Evolutionary conservation across 2,329 filamentous ascomycete species (phyloP).

Genomic region (Colletotrichum sp.): DNA sequence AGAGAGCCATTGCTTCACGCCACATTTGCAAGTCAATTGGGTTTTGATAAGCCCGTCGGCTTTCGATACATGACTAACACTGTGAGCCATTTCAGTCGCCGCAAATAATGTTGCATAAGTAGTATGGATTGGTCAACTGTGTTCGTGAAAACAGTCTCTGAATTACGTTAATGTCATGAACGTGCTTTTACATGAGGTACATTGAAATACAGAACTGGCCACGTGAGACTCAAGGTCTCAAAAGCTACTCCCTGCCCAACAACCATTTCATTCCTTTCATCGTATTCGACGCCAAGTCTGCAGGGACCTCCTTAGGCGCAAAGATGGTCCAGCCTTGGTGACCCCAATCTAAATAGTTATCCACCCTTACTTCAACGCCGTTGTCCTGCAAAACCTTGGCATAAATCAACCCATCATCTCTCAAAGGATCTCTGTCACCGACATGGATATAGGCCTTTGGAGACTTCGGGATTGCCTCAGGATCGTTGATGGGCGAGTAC

Average conservation of each 20-base stretch:
- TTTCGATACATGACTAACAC: no score
- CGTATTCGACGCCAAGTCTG: background rate
- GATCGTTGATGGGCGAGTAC: slow-evolving; percentile 35
- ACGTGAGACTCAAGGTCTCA: no score
- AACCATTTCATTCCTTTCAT: slow-evolving; percentile 16
- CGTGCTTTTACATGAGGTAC: no score
- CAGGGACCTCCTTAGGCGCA: background rate
- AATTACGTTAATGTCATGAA: no score
- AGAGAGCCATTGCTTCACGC: no score
- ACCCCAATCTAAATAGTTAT: slow-evolving; percentile 26
- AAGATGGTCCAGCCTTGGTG: slow-evolving; percentile 9
- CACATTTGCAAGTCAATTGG: no score
- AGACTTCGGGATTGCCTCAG: slow-evolving; percentile 34
- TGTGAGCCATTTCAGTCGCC: no score
- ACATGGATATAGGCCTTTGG: slow-evolving; percentile 56
- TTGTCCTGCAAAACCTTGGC: slow-evolving; percentile 50
- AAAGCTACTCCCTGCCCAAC: background rate
- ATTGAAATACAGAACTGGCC: no score
- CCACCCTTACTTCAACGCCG: slow-evolving; percentile 46
- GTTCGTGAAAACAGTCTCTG: no score
- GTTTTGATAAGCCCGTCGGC: no score
- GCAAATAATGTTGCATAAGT: no score
- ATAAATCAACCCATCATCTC: slow-evolving; percentile 60
- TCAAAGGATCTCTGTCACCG: slow-evolving; percentile 52
- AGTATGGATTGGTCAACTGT: no score